A percentile compares a stretch with the other conserved stretches of the same genome.
Evolutionary conservation across 768 basidiomycete genomes (phyloP).

Genomic region (Lentinula sp.): DNA sequence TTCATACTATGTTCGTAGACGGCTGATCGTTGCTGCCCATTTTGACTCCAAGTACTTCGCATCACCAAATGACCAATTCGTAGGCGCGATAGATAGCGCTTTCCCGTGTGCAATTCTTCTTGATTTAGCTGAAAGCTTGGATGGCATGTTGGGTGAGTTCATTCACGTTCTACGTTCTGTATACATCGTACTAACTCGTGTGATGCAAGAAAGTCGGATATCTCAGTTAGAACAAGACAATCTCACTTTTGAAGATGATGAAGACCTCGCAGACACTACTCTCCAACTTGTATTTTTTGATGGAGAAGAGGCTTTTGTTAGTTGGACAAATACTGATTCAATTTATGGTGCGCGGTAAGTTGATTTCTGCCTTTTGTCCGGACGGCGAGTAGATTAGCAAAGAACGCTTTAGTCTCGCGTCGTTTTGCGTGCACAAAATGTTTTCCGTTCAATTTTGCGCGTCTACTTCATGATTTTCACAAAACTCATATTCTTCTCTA

Average conservation of each 20-base stretch:
- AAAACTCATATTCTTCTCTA: background rate
- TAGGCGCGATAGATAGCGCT: slow-evolving; percentile 97
- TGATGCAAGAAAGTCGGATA: slow-evolving; percentile 13
- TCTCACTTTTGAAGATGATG: slow-evolving; percentile 45
- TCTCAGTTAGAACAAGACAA: slow-evolving; percentile 46
- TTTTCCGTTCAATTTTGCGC: no score
- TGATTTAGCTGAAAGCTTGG: slow-evolving; percentile 81
- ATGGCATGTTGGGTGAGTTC: slow-evolving; percentile 55
- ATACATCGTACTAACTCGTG: background rate
- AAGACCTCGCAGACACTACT: slow-evolving; percentile 77
- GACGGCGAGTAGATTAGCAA: background rate
- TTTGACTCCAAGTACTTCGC: slow-evolving; percentile 90
- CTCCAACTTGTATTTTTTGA: slow-evolving; percentile 94
- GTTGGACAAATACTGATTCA: slow-evolving; percentile 87
- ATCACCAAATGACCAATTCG: slow-evolving; percentile 72
- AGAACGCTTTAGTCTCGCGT: no score
- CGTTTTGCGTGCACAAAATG: background rate
- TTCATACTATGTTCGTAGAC: slow-evolving; percentile 24
- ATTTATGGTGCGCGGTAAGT: slow-evolving; percentile 89
- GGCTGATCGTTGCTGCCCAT: slow-evolving; percentile 87
- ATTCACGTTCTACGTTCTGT: background rate
- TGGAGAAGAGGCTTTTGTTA: slow-evolving; percentile 92
- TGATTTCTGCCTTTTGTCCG: background rate
- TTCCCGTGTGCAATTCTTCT: slow-evolving; percentile 93
- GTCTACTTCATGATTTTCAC: background rate